Evolutionary conservation across 768 basidiomycete genomes (phyloP).

Genomic region (Boletus sp.): DNA sequence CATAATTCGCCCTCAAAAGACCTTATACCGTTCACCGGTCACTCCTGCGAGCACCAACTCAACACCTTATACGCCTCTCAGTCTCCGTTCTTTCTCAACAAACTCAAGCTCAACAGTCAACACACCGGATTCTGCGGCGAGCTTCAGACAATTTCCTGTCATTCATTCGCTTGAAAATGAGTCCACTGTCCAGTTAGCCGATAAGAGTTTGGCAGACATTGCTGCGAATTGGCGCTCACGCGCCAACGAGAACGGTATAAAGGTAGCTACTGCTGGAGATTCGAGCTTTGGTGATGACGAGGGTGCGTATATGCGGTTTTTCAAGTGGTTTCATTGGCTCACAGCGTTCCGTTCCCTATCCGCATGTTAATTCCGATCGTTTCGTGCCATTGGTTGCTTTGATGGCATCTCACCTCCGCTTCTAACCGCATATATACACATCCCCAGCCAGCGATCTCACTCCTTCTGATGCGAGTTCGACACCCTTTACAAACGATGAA

Average conservation of each 20-base stretch:
- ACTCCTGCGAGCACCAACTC: conserved; percentile 53
- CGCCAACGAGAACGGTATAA: conserved; percentile 70
- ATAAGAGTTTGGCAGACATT: conserved; percentile 55
- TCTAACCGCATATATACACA: conserved; percentile 34
- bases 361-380: conserved; percentile 8
- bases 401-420: neutral
- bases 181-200: conserved; percentile 29
- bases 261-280: conserved; percentile 46
- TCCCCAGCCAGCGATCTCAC: conserved; percentile 54
- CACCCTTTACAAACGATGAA: conserved; percentile 49
- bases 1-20: conserved; percentile 43
- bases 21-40: conserved; percentile 53
- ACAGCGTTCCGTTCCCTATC: neutral
- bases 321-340: conserved; percentile 12
- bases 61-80: conserved; percentile 68
- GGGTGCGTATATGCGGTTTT: conserved; percentile 35
- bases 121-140: conserved; percentile 49
- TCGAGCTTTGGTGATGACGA: conserved; percentile 49
- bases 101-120: conserved; percentile 52
- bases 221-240: conserved; percentile 71
- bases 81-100: conserved; percentile 59
- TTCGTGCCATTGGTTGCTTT: neutral
- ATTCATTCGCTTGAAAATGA: conserved; percentile 46
- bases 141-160: conserved; percentile 42
- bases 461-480: conserved; percentile 48